These are phyloP conservation scores for Raffaelea ambrosiae DNA, from an alignment of 2,329 filamentous ascomycete genomes.

Conservation along the genomic window DNA sequence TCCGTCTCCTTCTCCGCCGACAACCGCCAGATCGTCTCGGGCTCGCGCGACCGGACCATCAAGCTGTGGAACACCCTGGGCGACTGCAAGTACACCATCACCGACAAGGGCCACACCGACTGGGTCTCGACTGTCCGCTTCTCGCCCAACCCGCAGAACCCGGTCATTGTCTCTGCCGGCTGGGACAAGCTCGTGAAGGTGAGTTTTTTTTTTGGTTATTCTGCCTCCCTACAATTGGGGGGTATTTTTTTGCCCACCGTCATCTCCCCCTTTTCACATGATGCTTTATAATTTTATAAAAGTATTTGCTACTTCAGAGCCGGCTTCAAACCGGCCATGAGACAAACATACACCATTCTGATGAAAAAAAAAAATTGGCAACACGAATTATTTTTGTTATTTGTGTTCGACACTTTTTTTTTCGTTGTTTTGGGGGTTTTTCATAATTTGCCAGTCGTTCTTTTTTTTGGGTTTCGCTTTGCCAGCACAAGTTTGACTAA, in stretches of 20 bases:
- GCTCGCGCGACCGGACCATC: slow-evolving; percentile 96
- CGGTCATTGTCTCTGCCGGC: slow-evolving; percentile 94
- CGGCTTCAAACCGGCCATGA: slow-evolving; percentile 71
- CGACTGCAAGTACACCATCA: slow-evolving; percentile 99
- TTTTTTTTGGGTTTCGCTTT: no score
- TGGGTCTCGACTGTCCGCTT: slow-evolving; percentile 99
- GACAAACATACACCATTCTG: slow-evolving; percentile 75
- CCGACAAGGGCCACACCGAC: slow-evolving; percentile 99
- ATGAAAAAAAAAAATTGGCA: no score
- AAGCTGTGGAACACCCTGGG: slow-evolving; percentile 99
- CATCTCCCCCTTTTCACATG: slow-evolving; percentile 47
- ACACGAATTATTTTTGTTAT: no score
- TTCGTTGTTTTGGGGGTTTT: background rate
- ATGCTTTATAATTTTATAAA: slow-evolving; percentile 75
- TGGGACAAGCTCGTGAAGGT: slow-evolving; percentile 99
- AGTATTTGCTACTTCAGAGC: slow-evolving; percentile 99
- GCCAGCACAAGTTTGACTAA: no score
- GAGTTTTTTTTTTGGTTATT: slow-evolving; percentile 33
- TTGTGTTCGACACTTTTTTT: slow-evolving; percentile 12
- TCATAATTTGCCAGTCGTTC: no score
- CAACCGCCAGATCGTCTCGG: slow-evolving; percentile 99
- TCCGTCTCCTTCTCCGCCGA: slow-evolving; percentile 99
- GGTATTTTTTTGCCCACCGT: slow-evolving; percentile 1
- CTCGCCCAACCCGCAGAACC: slow-evolving; percentile 99
- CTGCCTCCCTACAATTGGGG: no score